Evolutionary conservation across 345 rosid genomes (phyloP).

Genomic region (thale cress (Arabidopsis thaliana)): TAIR10.1 NC_003075.7:7202001-7202500

Average conservation of each 20-base stretch:
- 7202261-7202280: constrained; percentile 94
- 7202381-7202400: too few relatives aligned
- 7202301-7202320: constrained; percentile 51
- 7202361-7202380: too few relatives aligned
- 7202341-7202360: too few relatives aligned
- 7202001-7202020: constrained; percentile 53
- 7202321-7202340: too few relatives aligned
- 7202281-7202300: constrained; percentile 97
- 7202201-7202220: constrained; percentile 99
- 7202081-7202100: constrained; percentile 93
- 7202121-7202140: constrained; percentile 98
- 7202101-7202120: constrained; percentile 99
- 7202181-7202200: constrained; percentile 98
- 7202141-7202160: constrained; percentile 96
- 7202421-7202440: too few relatives aligned
- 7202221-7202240: constrained; percentile 88
- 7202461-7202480: constrained; percentile 81
- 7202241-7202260: constrained; percentile 99
- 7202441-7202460: constrained; percentile 36
- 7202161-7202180: constrained; percentile 88
- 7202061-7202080: constrained; percentile 69
- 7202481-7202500: constrained; percentile 96
- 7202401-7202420: too few relatives aligned
- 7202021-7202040: constrained; percentile 83
- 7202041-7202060: constrained; percentile 62